Conservation (phyloP, 768 basidiomycete genomes). For the Auriscalpium orientale region DNA sequence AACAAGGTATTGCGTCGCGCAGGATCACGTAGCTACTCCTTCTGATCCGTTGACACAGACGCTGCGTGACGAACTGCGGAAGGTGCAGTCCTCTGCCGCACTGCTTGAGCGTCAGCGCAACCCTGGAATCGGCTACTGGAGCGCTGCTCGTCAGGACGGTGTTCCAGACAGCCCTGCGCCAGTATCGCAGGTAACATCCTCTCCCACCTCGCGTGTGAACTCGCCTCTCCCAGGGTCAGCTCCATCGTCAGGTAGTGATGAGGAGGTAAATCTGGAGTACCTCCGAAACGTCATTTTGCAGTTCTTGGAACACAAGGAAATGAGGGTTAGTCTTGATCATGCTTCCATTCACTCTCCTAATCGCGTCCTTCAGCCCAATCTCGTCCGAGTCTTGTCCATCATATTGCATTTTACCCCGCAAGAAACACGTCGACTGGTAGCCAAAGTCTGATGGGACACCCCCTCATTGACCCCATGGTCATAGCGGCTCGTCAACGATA, state of each 20-base stretch:
- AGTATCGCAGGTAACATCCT: slow-evolving; percentile 33
- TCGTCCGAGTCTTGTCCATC: slow-evolving; percentile 86
- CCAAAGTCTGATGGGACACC: slow-evolving; percentile 53
- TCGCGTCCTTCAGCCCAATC: slow-evolving; percentile 56
- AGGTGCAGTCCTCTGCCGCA: slow-evolving; percentile 89
- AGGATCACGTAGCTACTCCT: not conserved
- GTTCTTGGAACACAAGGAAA: slow-evolving; percentile 97
- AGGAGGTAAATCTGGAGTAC: slow-evolving; percentile 94
- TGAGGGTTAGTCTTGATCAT: slow-evolving; percentile 61
- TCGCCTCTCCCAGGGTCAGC: slow-evolving; percentile 25
- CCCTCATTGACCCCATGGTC: too few relatives aligned
- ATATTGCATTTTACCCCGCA: slow-evolving; percentile 93
- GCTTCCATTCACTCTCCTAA: not conserved
- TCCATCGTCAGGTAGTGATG: slow-evolving; percentile 48
- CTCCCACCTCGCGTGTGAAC: slow-evolving; percentile 27
- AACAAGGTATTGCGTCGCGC: slow-evolving; percentile 59
- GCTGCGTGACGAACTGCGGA: slow-evolving; percentile 88
- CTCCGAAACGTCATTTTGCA: slow-evolving; percentile 93
- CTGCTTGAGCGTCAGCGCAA: slow-evolving; percentile 85
- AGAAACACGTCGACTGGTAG: slow-evolving; percentile 81
- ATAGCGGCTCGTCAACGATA: too few relatives aligned
- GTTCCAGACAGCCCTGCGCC: slow-evolving; percentile 20
- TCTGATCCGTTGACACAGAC: slow-evolving; percentile 39
- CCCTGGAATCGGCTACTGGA: slow-evolving; percentile 94
- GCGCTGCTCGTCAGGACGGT: slow-evolving; percentile 33